Percentiles rank a stretch among this genome's conserved stretches.
Conservation (phyloP, 2,329 filamentous ascomycete species). For the Fusarium pseudocircinatum region DNA sequence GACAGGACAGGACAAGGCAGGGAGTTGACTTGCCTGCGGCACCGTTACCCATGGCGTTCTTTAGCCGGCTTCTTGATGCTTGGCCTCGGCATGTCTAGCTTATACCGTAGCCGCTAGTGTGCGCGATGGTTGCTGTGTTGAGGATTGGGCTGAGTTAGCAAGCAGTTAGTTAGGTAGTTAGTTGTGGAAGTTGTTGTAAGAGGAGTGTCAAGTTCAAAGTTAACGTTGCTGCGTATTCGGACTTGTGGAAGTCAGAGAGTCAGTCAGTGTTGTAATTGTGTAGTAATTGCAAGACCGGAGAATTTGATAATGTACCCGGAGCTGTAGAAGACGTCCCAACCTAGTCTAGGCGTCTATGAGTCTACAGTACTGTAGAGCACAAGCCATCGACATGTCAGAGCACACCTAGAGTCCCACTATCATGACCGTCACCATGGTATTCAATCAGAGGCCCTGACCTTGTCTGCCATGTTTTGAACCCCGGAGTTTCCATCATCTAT, state of each 20-base stretch:
- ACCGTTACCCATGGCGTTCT: constrained; percentile 33
- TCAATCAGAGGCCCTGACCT: constrained; percentile 14
- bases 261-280: background rate
- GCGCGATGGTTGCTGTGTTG: background rate
- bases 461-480: background rate
- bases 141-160: background rate
- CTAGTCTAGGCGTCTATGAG: background rate
- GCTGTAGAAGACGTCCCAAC: constrained; percentile 15
- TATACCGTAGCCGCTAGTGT: constrained; percentile 25
- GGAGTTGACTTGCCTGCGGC: constrained; percentile 8
- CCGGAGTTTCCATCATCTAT: constrained; percentile 2
- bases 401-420: constrained; percentile 33
- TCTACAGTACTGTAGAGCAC: constrained; percentile 9
- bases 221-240: constrained; percentile 26
- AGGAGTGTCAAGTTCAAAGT: background rate
- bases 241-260: background rate
- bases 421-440: constrained; percentile 36
- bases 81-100: constrained; percentile 36
- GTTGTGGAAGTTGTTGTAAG: background rate
- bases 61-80: constrained; percentile 30
- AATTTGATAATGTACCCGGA: constrained; percentile 22
- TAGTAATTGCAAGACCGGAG: constrained; percentile 9
- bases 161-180: background rate
- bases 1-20: constrained; percentile 1
- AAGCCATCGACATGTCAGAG: constrained; percentile 31